Conservation (phyloP, 148 eudicot species). For the Bassia scoparia region DNA sequence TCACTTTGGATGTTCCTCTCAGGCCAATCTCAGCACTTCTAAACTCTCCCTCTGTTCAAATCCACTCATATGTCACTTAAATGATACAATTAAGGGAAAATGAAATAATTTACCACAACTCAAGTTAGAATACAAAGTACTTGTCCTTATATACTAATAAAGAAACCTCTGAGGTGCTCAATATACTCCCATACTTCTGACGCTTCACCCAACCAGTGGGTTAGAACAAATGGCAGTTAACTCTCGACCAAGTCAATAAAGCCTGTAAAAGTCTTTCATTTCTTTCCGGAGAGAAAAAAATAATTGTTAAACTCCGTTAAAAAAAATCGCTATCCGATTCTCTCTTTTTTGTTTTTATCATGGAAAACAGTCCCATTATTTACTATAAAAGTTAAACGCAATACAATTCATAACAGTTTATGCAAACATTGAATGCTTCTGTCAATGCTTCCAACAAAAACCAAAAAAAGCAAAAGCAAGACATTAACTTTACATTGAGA, state of each 20-base stretch:
- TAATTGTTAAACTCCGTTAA: neutral
- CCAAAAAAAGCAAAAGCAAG: neutral
- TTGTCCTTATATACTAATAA: conserved; percentile 88
- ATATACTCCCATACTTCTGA: conserved; percentile 82
- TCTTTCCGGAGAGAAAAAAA: conserved; percentile 51
- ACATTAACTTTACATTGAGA: neutral
- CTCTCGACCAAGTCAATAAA: conserved; percentile 90
- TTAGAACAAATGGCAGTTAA: conserved; percentile 85
- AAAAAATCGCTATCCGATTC: neutral
- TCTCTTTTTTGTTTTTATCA: neutral
- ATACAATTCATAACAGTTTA: too few relatives aligned
- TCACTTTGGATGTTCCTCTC: conserved; percentile 85
- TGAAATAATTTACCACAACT: neutral
- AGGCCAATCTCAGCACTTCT: conserved; percentile 97
- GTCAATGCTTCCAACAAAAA: neutral
- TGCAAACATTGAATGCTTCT: too few relatives aligned
- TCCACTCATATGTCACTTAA: conserved; percentile 10
- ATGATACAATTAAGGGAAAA: neutral
- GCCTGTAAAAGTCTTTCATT: conserved; percentile 76
- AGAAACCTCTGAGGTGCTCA: conserved; percentile 86
- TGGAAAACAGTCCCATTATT: too few relatives aligned
- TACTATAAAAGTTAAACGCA: too few relatives aligned
- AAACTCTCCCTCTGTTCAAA: conserved; percentile 68
- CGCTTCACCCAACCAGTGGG: conserved; percentile 99
- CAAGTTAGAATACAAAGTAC: conserved; percentile 25